Evolutionary conservation across 164 flowering plant species (phyloP), one percentile per base, ranked within the genome.

Genomic region (Stephania japonica): DNA sequence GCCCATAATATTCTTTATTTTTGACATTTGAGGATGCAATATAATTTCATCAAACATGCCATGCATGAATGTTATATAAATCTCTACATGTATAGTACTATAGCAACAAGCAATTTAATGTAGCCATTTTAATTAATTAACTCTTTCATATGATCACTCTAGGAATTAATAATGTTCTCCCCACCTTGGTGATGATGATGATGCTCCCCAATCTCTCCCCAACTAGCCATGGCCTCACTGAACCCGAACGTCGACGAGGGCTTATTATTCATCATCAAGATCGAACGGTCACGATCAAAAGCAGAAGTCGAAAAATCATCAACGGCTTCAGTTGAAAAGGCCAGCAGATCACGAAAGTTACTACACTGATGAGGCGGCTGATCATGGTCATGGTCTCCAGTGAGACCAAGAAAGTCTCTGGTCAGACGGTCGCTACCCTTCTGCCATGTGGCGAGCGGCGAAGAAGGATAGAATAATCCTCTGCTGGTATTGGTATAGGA

Each of bases 391-490:
- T 47, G 69, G 16, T 56, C 86, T 12, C 83, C 85, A 4, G 83
- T 75, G 75, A 87, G 81, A 53, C 98, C 96, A 65, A 93, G 88
- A 75, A 92, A 92, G 81, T 90, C 93, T 73, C 98, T 83, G 4
- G 97, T 92, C 80, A 86, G 74, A n/a, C 83, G 76, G 67, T 83
- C 89, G 50, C 69, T 32, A 32, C 1, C 82, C 71, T 78, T 83
- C 77, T 81, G 84, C 92, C 89, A 84, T 75, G 82, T 74, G 70
- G 76, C 71, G 1, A 79, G 68, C 13, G 70, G 73, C 41, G 67
- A 77, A 2, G 83, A 42, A 18, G 49, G 12, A 50, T 7, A 50
- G 63, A 73, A 59, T 19, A 74, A 70, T 67, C 75, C 50, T 71
- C 42, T 19, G 64, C 6, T 12, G 59, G 59, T 32, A 32, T 32